These are phyloP conservation scores for Cyclotella kingstonii DNA, from an alignment of 108 stramenopile species.

Conservation along the genomic window DNA sequence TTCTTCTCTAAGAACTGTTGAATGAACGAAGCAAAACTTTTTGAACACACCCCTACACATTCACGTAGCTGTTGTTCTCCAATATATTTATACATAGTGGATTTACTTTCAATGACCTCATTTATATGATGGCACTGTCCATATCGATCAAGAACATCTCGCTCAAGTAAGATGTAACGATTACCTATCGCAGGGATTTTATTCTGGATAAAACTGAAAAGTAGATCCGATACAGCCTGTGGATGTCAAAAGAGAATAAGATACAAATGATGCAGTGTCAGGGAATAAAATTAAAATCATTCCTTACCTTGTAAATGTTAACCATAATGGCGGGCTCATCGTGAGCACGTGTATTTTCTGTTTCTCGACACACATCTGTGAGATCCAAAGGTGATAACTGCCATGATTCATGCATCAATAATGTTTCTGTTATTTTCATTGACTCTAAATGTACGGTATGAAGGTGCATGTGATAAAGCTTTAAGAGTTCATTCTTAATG, in stretches of 20 bases:
- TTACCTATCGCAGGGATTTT: background rate
- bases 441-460: slow-evolving; percentile 70
- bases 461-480: slow-evolving; percentile 52
- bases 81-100: background rate
- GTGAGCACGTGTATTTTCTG: slow-evolving; percentile 3
- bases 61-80: background rate
- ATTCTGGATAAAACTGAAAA: slow-evolving; percentile 1
- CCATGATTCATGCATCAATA: slow-evolving; percentile 68
- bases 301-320: slow-evolving; percentile 16
- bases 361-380: background rate
- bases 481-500: slow-evolving; percentile 25
- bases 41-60: slow-evolving; percentile 16
- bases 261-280: background rate
- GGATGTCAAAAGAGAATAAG: too few species aligned
- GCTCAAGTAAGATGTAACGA: background rate
- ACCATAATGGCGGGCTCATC: too few species aligned
- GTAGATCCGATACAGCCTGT: slow-evolving; percentile 19
- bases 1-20: slow-evolving; percentile 21
- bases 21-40: slow-evolving; percentile 12
- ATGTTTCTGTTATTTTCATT: slow-evolving; percentile 66
- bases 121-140: slow-evolving; percentile 5
- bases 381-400: slow-evolving; percentile 36
- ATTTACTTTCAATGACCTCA: background rate
- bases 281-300: too few species aligned
- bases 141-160: background rate